phyloP scores from a whole-genome alignment of 148 eudicot genomes.

The Rhododendron simsii region DNA sequence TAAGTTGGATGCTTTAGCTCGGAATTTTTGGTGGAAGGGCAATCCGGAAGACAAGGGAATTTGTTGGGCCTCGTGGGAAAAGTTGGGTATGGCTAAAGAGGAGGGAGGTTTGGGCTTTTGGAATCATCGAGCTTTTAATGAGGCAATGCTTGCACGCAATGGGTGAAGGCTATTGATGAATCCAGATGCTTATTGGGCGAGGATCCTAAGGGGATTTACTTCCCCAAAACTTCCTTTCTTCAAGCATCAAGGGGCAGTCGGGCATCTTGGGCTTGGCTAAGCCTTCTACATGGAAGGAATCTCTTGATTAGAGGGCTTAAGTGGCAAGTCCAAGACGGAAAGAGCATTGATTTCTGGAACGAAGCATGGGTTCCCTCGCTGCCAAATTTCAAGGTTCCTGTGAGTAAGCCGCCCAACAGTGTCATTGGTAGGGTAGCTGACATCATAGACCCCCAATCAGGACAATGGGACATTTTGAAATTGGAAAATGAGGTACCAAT shows the following conservation, averaged over 20 bases:
- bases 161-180: not conserved
- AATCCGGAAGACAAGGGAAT: not conserved
- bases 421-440: too few species aligned
- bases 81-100: fast-evolving
- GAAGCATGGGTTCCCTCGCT: too few species aligned
- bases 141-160: not conserved
- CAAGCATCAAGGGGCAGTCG: not conserved
- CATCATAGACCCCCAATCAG: too few species aligned
- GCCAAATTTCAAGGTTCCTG: too few species aligned
- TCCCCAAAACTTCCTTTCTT: not conserved
- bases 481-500: too few species aligned
- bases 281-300: not conserved
- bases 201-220: not conserved
- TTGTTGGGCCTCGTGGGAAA: not conserved
- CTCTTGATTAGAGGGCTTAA: not conserved
- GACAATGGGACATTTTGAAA: too few species aligned
- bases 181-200: not conserved
- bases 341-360: too few species aligned
- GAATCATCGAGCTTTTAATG: not conserved
- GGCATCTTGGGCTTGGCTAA: not conserved
- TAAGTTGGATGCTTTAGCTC: not conserved
- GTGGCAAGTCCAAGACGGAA: not conserved
- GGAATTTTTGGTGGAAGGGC: not conserved
- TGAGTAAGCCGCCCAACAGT: too few species aligned
- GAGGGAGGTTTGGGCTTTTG: not conserved